Conservation (phyloP, 345 rosid genomes). For the Brassica carinata region DNA sequence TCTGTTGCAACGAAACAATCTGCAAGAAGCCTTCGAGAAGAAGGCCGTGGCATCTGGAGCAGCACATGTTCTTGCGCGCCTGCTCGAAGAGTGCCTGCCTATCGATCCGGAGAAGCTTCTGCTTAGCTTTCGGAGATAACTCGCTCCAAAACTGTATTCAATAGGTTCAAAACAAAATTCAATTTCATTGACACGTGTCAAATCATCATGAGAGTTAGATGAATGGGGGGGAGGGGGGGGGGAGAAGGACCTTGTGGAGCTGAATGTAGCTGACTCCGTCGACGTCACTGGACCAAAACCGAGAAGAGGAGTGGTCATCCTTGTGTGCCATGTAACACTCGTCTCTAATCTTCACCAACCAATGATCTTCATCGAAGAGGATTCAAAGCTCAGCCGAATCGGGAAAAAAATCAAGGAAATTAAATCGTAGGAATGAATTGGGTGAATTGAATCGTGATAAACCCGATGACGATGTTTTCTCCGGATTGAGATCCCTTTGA, state of each 20-base stretch:
- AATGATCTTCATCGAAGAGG: background rate
- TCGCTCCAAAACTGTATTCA: constrained; percentile 81
- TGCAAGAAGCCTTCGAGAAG: constrained; percentile 82
- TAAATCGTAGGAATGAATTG: background rate
- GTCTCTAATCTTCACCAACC: background rate
- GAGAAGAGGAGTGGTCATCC: background rate
- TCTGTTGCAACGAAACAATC: constrained; percentile 75
- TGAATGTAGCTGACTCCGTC: background rate
- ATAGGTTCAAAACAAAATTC: background rate
- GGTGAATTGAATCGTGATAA: background rate
- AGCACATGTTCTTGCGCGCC: constrained; percentile 96
- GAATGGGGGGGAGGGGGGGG: background rate
- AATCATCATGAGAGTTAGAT: background rate
- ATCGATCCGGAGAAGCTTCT: constrained; percentile 77
- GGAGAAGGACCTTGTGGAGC: background rate
- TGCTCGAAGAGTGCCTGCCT: constrained; percentile 89
- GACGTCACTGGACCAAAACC: background rate
- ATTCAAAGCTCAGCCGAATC: background rate
- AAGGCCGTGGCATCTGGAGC: constrained; percentile 94
- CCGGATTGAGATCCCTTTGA: background rate
- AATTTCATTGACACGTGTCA: background rate
- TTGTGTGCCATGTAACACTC: background rate
- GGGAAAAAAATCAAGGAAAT: background rate
- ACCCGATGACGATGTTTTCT: background rate
- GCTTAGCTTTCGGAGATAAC: constrained; percentile 59